Conservation (phyloP, 768 basidiomycete genomes). For the Pleurotus tuoliensis region DNA sequence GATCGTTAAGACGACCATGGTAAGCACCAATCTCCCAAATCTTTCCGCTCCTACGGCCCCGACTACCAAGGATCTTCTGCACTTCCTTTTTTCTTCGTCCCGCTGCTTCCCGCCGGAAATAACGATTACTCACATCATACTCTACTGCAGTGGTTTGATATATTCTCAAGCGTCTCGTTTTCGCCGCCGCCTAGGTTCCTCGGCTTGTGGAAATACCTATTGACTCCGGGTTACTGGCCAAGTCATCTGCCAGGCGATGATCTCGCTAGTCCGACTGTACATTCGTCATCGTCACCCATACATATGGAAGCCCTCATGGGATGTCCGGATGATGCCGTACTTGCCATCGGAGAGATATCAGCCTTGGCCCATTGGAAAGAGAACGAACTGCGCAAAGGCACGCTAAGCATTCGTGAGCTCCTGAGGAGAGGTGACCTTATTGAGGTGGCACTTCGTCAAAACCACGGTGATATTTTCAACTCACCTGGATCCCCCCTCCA, state of each 20-base stretch:
- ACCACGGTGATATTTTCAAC: slow-evolving; percentile 27
- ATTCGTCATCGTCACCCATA: slow-evolving; percentile 33
- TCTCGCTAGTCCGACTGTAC: slow-evolving; percentile 12
- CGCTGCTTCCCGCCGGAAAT: neutral
- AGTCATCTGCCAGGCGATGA: slow-evolving; percentile 26
- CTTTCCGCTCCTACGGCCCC: neutral
- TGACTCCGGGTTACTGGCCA: slow-evolving; percentile 45
- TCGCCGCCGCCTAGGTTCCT: slow-evolving; percentile 63
- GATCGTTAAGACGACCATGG: slow-evolving; percentile 69
- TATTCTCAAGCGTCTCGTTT: slow-evolving; percentile 63
- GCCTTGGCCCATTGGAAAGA: slow-evolving; percentile 73
- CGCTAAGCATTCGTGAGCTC: slow-evolving; percentile 71
- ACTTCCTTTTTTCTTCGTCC: neutral
- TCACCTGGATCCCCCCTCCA: slow-evolving; percentile 31
- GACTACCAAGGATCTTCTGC: slow-evolving; percentile 3
- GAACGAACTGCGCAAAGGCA: slow-evolving; percentile 56
- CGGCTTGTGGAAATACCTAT: slow-evolving; percentile 60
- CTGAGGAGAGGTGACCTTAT: slow-evolving; percentile 69
- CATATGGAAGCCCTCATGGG: slow-evolving; percentile 70
- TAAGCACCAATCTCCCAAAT: slow-evolving; percentile 30
- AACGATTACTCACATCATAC: slow-evolving; percentile 14
- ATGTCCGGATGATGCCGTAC: slow-evolving; percentile 74
- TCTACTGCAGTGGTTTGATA: slow-evolving; percentile 65
- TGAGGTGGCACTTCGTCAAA: slow-evolving; percentile 58
- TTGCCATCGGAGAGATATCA: slow-evolving; percentile 74